Evolutionary conservation across 2,329 filamentous ascomycete genomes (phyloP).

Genomic region (Colletotrichum eleusines): DNA sequence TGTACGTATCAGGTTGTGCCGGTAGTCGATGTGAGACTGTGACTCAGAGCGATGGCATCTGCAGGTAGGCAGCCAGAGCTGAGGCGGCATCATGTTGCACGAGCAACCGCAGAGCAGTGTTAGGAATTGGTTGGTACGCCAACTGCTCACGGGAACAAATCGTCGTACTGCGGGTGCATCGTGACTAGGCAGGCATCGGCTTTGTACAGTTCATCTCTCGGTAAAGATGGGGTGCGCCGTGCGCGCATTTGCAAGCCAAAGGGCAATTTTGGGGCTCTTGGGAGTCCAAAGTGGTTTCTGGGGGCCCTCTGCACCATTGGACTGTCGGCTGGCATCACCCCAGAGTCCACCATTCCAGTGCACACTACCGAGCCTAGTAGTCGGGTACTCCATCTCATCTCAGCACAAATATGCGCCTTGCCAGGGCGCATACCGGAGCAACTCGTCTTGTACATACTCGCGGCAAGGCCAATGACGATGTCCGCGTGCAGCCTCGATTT

Average conservation of each 20-base stretch:
- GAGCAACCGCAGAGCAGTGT: not conserved
- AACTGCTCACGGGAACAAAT: constrained; percentile 1
- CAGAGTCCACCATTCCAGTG: not conserved
- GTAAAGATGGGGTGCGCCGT: not conserved
- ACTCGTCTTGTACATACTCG: not conserved
- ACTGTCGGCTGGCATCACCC: not conserved
- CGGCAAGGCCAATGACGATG: not conserved
- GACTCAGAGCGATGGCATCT: constrained; percentile 6
- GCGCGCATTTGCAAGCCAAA: constrained; percentile 4
- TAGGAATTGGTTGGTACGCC: not conserved
- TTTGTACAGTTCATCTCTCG: not conserved
- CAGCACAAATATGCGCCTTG: not conserved
- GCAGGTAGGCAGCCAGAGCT: not conserved
- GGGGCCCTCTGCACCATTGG: not conserved
- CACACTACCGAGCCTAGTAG: too few relatives aligned
- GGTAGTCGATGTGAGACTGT: not conserved
- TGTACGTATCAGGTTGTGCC: not conserved
- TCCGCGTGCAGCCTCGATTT: not conserved
- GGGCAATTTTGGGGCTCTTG: constrained; percentile 1
- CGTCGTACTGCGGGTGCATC: not conserved
- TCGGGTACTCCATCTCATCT: not conserved
- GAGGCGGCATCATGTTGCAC: constrained; percentile 10
- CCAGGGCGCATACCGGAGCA: not conserved
- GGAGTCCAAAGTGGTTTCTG: not conserved
- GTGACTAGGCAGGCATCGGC: not conserved